phyloP scores from a whole-genome alignment of 2,329 filamentous ascomycete species.

The Aspergillus quadrilineatus region DNA sequence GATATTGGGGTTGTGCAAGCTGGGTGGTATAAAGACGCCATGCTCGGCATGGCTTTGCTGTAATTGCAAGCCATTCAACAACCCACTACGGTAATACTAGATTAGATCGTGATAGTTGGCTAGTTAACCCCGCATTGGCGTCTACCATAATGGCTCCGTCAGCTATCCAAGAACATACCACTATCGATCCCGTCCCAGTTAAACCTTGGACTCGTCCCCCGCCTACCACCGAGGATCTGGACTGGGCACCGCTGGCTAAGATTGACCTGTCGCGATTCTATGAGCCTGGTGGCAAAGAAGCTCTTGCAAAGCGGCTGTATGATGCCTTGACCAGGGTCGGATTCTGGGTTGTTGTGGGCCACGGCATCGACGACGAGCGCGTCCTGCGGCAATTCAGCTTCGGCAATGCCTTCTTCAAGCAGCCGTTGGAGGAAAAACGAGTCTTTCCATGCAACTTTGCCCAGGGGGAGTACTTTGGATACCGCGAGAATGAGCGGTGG shows the following conservation, averaged over 20 bases:
- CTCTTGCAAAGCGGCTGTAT: constrained; percentile 54
- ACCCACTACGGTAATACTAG: too few relatives aligned
- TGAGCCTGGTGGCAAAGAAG: constrained; percentile 54
- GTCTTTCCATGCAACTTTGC: constrained; percentile 29
- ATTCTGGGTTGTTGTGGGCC: constrained; percentile 30
- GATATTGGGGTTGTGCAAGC: too few relatives aligned
- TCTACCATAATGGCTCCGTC: constrained; percentile 21
- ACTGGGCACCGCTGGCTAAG: constrained; percentile 56
- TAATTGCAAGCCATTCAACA: too few relatives aligned
- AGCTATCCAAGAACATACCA: constrained; percentile 19
- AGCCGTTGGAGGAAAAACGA: constrained; percentile 11
- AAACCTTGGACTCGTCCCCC: constrained; percentile 30
- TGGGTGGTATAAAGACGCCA: too few relatives aligned
- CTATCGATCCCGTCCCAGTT: constrained; percentile 12
- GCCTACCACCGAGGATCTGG: constrained; percentile 24
- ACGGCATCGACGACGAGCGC: constrained; percentile 24
- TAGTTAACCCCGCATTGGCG: too few relatives aligned
- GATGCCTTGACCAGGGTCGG: constrained; percentile 48
- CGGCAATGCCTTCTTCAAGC: constrained; percentile 37
- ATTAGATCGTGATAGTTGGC: too few relatives aligned
- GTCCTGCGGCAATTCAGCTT: constrained; percentile 31
- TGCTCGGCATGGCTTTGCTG: too few relatives aligned
- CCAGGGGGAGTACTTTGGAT: constrained; percentile 34
- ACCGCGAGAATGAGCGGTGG: constrained; percentile 35
- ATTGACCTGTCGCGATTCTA: constrained; percentile 58